Evolutionary conservation across 345 rosid species (phyloP), one percentile per base, ranked within the genome.

Genomic region (Rhodamnia rubescens): DNA sequence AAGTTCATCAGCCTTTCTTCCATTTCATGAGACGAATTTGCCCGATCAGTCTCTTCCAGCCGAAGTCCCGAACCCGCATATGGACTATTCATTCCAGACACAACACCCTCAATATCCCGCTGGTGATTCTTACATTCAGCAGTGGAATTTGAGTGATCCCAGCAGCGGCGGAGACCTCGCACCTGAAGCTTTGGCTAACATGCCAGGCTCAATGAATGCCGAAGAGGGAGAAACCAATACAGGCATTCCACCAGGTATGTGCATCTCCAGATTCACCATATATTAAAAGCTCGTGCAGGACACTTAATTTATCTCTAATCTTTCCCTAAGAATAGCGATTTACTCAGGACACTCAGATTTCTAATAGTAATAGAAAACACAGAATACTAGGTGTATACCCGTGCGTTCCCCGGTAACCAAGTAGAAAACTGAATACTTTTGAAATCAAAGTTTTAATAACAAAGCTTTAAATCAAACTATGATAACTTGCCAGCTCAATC

Each of bases 51-150:
- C 3, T 57, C 7, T 26, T 57, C 29, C 29, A 2, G 1, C 64
- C 26, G 7, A 12, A 26, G 2, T 0, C 32, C 11, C 5, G 29
- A 57, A 0, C 29, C 11, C 61, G 1, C 6, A 11, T 0, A 0
- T 1, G 15, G 64, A 57, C 29, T 4, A 8, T 11, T 26, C 29
- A 5, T 26, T 11, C 3, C 26, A 15, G 64, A 2, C 64, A 26
- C 27, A 1, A 22, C 27, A 2, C 4, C 59, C n/a, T 55, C 59
- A 55, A 7, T 3, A 1, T 22, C n/a, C 22, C 0, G n/a, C n/a
- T 22, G 12, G n/a, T 55, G 26, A 55, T 21, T 55, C 58, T 21
- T 2, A 55, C 58, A 55, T 8, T 55, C 57, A 21, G 26, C 26
- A 1, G 4, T 11, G 0, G 11, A 54, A 21, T 8, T 21, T 22